Conservation (phyloP, 306 rosid genomes). For the Purshia tridentata region DNA sequence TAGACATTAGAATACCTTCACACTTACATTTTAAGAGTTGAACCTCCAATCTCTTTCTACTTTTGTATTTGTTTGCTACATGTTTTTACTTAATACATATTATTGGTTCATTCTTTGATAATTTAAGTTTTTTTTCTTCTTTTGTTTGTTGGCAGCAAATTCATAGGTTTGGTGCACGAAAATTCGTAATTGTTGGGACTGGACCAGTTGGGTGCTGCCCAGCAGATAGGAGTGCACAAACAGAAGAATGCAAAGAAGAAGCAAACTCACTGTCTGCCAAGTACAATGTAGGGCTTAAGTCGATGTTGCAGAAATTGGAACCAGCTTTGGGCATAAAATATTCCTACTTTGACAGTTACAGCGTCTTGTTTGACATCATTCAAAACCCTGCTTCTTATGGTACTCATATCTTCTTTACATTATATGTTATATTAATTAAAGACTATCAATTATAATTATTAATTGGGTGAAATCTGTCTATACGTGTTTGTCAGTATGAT, state of each 20-base stretch:
- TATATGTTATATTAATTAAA: too few species aligned
- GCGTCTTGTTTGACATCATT: slow-evolving; percentile 30
- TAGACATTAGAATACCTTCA: not conserved
- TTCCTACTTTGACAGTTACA: slow-evolving; percentile 50
- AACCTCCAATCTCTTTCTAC: too few species aligned
- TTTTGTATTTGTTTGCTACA: too few species aligned
- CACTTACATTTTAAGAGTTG: too few species aligned
- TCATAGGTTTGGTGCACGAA: slow-evolving; percentile 50
- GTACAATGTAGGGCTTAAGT: slow-evolving; percentile 48
- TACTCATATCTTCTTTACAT: slow-evolving; percentile 7
- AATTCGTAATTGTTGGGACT: slow-evolving; percentile 46
- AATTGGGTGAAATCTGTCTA: too few species aligned
- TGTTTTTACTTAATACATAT: too few species aligned
- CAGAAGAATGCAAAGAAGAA: slow-evolving; percentile 44
- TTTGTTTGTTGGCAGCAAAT: slow-evolving; percentile 39
- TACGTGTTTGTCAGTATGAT: too few species aligned
- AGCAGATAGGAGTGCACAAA: slow-evolving; percentile 28
- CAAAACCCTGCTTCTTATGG: slow-evolving; percentile 46
- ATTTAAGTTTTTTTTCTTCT: not conserved
- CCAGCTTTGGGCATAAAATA: slow-evolving; percentile 36
- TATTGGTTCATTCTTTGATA: not conserved
- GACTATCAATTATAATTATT: too few species aligned
- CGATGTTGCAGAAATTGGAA: slow-evolving; percentile 47
- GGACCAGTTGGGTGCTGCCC: slow-evolving; percentile 75
- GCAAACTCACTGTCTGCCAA: slow-evolving; percentile 36